Conservation (phyloP, 2,329 filamentous ascomycete species). For the Diplodia intermedia region DNA sequence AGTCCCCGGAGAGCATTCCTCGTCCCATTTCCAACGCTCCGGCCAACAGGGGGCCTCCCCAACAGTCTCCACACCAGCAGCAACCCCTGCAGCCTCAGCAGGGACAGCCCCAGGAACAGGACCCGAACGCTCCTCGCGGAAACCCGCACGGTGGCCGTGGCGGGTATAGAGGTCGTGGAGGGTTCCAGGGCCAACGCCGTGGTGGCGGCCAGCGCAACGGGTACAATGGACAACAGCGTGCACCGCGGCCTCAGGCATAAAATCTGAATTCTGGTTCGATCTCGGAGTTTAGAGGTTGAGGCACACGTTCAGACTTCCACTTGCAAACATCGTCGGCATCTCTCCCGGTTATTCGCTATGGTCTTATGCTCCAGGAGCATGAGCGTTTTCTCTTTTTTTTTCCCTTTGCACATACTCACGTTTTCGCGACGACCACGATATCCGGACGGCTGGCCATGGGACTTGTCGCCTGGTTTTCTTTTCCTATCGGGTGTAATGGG, state of each 20-base stretch:
- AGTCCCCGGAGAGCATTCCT: conserved; percentile 92
- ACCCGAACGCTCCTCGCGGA: conserved; percentile 35
- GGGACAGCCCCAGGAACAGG: conserved; percentile 41
- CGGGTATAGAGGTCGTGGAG: conserved; percentile 33
- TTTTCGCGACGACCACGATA: conserved; percentile 32
- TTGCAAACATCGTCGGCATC: conserved; percentile 30
- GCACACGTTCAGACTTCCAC: conserved; percentile 30
- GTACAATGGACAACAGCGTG: conserved; percentile 43
- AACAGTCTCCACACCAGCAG: conserved; percentile 33
- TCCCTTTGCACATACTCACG: conserved; percentile 33
- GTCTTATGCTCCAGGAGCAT: conserved; percentile 22
- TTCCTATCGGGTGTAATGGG: conserved; percentile 31
- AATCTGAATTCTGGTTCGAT: conserved; percentile 2
- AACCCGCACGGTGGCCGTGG: conserved; percentile 32
- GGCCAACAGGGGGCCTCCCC: conserved; percentile 38
- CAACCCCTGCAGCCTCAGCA: conserved; percentile 10
- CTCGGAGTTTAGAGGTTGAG: conserved; percentile 33
- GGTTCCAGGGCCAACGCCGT: conserved; percentile 39
- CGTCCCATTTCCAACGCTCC: conserved; percentile 71
- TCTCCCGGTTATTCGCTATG: conserved; percentile 30
- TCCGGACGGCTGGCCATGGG: conserved; percentile 29
- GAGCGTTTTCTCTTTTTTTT: conserved; percentile 26
- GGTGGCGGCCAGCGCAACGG: conserved; percentile 45
- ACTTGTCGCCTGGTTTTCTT: conserved; percentile 30
- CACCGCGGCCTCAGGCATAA: conserved; percentile 45